phyloP scores from a whole-genome alignment of 2,329 filamentous ascomycete species.

The Colletotrichum destructivum region DNA sequence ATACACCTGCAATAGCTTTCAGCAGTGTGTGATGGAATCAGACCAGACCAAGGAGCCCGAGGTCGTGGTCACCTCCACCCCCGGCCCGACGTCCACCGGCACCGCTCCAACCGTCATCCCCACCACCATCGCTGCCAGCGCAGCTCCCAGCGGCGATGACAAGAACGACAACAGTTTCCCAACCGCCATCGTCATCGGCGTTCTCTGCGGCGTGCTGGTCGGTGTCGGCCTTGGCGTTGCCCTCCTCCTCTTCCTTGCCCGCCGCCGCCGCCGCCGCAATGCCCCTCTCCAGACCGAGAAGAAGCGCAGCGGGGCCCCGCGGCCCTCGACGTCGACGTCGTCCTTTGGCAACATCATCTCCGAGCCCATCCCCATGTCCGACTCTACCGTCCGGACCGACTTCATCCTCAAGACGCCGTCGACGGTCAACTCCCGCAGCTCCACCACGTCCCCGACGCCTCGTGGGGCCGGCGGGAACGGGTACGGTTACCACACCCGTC shows the following conservation, averaged over 20 bases:
- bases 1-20: slow-evolving; percentile 70
- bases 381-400: slow-evolving; percentile 63
- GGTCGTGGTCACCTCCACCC: slow-evolving; percentile 42
- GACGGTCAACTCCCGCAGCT: slow-evolving; percentile 52
- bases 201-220: slow-evolving; percentile 62
- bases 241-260: slow-evolving; percentile 56
- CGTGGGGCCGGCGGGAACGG: neutral
- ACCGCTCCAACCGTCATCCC: slow-evolving; percentile 44
- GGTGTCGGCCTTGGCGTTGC: slow-evolving; percentile 58
- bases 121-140: slow-evolving; percentile 43
- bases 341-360: slow-evolving; percentile 69
- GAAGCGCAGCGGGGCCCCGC: slow-evolving; percentile 42
- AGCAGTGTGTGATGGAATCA: slow-evolving; percentile 65
- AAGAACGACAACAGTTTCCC: slow-evolving; percentile 45
- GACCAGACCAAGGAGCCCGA: slow-evolving; percentile 63
- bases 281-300: slow-evolving; percentile 39
- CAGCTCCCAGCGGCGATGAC: slow-evolving; percentile 21
- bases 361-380: slow-evolving; percentile 66
- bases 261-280: slow-evolving; percentile 50
- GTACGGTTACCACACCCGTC: slow-evolving; percentile 27
- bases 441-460: slow-evolving; percentile 42
- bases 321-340: slow-evolving; percentile 52
- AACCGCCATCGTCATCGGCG: slow-evolving; percentile 62
- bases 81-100: slow-evolving; percentile 42
- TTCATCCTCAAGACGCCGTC: slow-evolving; percentile 63